A percentile compares a stretch with the other conserved stretches of the same genome.
These are phyloP conservation scores for Sugiyamaella americana DNA, from an alignment of 805 yeast species.

Conservation along the genomic window DNA sequence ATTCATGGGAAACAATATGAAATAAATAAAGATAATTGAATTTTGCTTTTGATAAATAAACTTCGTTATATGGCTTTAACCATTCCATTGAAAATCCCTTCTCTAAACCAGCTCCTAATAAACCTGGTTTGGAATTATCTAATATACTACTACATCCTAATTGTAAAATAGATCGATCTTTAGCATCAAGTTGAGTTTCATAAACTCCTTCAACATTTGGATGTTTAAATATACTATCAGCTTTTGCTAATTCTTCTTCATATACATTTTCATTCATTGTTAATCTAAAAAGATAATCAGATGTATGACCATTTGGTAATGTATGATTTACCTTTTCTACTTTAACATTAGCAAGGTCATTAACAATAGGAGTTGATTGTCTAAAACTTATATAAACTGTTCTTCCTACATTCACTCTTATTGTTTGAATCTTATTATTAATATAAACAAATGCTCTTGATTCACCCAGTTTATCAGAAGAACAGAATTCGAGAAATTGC, in stretches of 20 bases:
- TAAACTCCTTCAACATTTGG: slow-evolving; percentile 61
- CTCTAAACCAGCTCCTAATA: slow-evolving; percentile 78
- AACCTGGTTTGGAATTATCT: slow-evolving; percentile 67
- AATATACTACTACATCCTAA: slow-evolving; percentile 70
- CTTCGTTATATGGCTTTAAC: slow-evolving; percentile 31
- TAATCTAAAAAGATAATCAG: slow-evolving; percentile 49
- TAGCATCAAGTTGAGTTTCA: slow-evolving; percentile 63
- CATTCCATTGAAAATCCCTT: slow-evolving; percentile 71
- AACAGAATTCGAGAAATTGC: slow-evolving; percentile 72
- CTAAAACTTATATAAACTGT: slow-evolving; percentile 60
- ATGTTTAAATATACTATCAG: slow-evolving; percentile 59
- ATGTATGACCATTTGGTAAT: slow-evolving; percentile 61
- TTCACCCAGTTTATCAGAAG: slow-evolving; percentile 52
- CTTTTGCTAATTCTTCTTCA: slow-evolving; percentile 47
- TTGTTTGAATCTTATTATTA: slow-evolving; percentile 64
- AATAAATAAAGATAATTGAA: slow-evolving; percentile 58
- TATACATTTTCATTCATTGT: slow-evolving; percentile 63
- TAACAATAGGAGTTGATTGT: slow-evolving; percentile 32
- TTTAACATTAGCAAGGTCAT: slow-evolving; percentile 43
- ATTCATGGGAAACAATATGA: slow-evolving; percentile 66
- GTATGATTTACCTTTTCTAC: slow-evolving; percentile 53
- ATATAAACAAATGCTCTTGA: slow-evolving; percentile 66
- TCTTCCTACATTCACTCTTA: slow-evolving; percentile 69
- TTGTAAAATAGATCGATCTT: slow-evolving; percentile 71
- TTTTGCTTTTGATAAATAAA: slow-evolving; percentile 50